These are phyloP conservation scores for Rhododendron ovatum DNA, from an alignment of 148 eudicot genomes.

Conservation along the genomic window DNA sequence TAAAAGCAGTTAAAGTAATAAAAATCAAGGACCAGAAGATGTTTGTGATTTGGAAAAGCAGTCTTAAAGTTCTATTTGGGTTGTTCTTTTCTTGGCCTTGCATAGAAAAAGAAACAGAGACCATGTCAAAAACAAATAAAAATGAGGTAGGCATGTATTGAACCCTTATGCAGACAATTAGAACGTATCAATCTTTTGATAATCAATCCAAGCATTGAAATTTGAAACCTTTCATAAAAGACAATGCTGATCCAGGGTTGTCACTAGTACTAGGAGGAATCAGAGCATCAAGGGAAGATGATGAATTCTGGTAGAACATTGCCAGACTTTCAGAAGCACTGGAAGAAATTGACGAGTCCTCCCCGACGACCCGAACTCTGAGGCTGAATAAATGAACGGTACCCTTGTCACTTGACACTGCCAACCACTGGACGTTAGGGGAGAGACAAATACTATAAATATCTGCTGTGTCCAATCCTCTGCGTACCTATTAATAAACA, in stretches of 20 bases:
- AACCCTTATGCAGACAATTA: not conserved
- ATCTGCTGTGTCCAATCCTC: constrained; percentile 86
- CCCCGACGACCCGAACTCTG: constrained; percentile 69
- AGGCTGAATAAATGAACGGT: constrained; percentile 85
- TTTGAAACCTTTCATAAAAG: constrained; percentile 76
- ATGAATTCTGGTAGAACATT: constrained; percentile 56
- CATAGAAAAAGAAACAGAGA: not conserved
- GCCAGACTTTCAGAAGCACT: constrained; percentile 34
- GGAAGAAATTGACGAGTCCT: constrained; percentile 48
- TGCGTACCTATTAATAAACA: constrained; percentile 58
- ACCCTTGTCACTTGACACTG: constrained; percentile 93
- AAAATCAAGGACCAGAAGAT: not conserved
- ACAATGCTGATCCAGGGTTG: constrained; percentile 74
- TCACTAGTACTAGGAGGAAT: constrained; percentile 53
- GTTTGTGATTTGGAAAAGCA: not conserved
- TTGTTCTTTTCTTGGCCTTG: not conserved
- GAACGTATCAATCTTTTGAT: not conserved
- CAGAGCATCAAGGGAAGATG: constrained; percentile 67
- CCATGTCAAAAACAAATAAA: not conserved
- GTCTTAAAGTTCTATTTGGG: not conserved
- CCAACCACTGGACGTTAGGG: constrained; percentile 78
- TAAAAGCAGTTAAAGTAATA: not conserved
- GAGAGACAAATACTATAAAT: constrained; percentile 75
- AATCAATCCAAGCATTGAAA: not conserved
- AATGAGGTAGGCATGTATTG: not conserved